These are phyloP conservation scores for Allium fistulosum DNA, from an alignment of 106 monocot species.

Conservation along the genomic window DNA sequence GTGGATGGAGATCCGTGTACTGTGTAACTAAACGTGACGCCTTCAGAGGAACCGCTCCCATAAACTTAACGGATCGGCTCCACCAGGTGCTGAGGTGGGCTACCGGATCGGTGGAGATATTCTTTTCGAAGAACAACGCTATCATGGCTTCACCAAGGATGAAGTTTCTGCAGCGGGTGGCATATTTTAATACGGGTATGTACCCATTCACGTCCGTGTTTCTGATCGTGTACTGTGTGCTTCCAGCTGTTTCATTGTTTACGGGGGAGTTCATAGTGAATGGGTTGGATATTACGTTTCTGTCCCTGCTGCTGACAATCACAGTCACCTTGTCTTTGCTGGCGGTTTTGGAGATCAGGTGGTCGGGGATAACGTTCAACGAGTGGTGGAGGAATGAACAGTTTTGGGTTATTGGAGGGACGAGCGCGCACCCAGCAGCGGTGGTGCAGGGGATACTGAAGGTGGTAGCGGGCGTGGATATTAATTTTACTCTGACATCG, in stretches of 20 bases:
- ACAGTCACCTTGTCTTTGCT: constrained; percentile 75
- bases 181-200: constrained; percentile 88
- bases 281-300: constrained; percentile 47
- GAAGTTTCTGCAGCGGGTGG: constrained; percentile 85
- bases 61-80: constrained; percentile 88
- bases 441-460: constrained; percentile 91
- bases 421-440: constrained; percentile 90
- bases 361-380: constrained; percentile 90
- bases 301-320: constrained; percentile 63
- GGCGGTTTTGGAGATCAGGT: constrained; percentile 80
- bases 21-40: constrained; percentile 89
- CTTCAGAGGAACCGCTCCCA: constrained; percentile 89
- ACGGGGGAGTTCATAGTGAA: constrained; percentile 93
- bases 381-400: constrained; percentile 99
- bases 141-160: constrained; percentile 70
- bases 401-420: constrained; percentile 95
- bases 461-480: constrained; percentile 86
- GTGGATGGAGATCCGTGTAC: constrained; percentile 90
- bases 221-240: constrained; percentile 73
- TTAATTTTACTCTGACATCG: constrained; percentile 86
- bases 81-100: constrained; percentile 99
- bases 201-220: constrained; percentile 95
- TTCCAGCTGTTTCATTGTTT: constrained; percentile 89
- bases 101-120: constrained; percentile 99
- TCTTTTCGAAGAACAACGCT: constrained; percentile 97